These are phyloP conservation scores for Zymoseptoria tritici DNA, from an alignment of 2,329 filamentous ascomycete species.

Conservation along the genomic window DNA sequence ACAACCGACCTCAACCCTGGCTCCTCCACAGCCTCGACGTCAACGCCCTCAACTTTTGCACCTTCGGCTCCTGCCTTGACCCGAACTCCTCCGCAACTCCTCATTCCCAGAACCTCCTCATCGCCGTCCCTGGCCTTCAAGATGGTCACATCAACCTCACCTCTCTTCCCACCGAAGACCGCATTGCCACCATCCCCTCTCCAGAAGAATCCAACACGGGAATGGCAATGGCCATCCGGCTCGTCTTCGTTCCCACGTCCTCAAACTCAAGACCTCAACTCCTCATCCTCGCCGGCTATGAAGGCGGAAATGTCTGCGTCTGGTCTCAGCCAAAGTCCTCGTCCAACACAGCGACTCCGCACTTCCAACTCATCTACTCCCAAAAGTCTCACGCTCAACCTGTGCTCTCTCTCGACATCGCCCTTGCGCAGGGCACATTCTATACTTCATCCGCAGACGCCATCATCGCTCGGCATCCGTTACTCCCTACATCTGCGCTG, in stretches of 20 bases:
- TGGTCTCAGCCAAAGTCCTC: conserved; percentile 34
- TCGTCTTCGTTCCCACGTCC: conserved; percentile 38
- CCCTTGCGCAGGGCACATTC: conserved; percentile 48
- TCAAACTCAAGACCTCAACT: conserved; percentile 36
- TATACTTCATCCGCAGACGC: conserved; percentile 79
- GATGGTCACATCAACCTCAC: conserved; percentile 68
- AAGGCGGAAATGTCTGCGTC: conserved; percentile 67
- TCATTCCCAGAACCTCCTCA: conserved; percentile 42
- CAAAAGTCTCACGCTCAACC: conserved; percentile 69
- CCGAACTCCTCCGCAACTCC: conserved; percentile 2
- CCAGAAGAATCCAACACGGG: conserved; percentile 49
- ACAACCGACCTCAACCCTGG: conserved; percentile 62
- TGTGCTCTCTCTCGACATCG: conserved; percentile 56
- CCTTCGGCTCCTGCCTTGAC: conserved; percentile 51
- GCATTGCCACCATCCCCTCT: conserved; percentile 54
- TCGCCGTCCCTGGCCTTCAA: conserved; percentile 63
- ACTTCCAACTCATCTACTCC: conserved; percentile 54
- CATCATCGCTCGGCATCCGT: conserved; percentile 65
- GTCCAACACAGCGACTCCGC: conserved; percentile 34
- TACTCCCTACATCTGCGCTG: conserved; percentile 31
- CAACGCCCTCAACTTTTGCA: conserved; percentile 93
- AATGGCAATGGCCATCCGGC: conserved; percentile 77
- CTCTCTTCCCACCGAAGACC: conserved; percentile 64
- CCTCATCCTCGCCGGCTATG: conserved; percentile 69
- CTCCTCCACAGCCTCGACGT: conserved; percentile 76